Conservation (phyloP, 768 basidiomycete species). For the Glaciozyma martinii region DNA sequence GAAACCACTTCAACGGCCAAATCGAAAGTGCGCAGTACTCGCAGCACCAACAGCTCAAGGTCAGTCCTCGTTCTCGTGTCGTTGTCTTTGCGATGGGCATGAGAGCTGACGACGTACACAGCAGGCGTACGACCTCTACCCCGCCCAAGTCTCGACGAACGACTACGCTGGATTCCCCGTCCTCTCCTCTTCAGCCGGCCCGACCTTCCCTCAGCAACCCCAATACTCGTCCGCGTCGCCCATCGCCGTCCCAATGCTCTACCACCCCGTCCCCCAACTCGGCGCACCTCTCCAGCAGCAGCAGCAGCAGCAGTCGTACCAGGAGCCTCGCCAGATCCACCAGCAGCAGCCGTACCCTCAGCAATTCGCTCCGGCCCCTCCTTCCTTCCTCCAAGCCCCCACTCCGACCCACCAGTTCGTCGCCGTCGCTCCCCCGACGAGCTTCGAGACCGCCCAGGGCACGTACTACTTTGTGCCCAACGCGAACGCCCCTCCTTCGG, state of each 20-base stretch:
- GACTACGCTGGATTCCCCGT: too few relatives aligned
- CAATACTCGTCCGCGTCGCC: neutral
- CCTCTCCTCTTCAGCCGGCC: too few relatives aligned
- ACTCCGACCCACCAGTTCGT: neutral
- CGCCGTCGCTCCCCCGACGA: neutral
- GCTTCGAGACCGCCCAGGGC: neutral
- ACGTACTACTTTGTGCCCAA: conserved; percentile 5
- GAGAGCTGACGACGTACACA: too few relatives aligned
- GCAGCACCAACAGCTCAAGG: too few relatives aligned
- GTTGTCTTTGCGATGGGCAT: too few relatives aligned
- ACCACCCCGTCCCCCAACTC: neutral
- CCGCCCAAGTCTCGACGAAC: too few relatives aligned
- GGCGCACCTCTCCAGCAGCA: neutral
- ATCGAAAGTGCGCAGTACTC: too few relatives aligned
- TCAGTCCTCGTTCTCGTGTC: too few relatives aligned
- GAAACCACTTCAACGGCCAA: too few relatives aligned
- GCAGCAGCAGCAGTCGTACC: neutral
- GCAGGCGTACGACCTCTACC: too few relatives aligned
- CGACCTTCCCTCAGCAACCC: neutral
- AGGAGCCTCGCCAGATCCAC: neutral
- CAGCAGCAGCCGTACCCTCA: neutral
- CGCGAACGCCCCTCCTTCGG: neutral
- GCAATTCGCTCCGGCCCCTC: neutral
- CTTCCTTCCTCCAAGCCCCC: neutral
- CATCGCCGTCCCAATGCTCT: neutral